A percentile compares a stretch with the other conserved stretches of the same genome.
Evolutionary conservation across 2,329 filamentous ascomycete genomes (phyloP).

Genomic region (Pseudohalonectria lignicola): DNA sequence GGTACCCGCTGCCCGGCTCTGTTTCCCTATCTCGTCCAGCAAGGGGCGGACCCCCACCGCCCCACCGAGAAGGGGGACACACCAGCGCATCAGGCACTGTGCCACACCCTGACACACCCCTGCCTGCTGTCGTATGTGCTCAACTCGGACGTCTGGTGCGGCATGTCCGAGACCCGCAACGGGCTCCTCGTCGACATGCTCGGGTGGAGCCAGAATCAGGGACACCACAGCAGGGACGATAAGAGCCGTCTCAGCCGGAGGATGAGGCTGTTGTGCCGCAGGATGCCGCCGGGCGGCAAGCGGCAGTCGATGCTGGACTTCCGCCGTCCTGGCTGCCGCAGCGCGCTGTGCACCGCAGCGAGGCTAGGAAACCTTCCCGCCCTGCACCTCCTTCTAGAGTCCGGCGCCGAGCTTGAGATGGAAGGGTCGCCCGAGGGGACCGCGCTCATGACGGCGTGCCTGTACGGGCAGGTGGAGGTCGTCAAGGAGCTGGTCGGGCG

Average conservation of each 20-base stretch:
- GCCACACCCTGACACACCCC: background rate
- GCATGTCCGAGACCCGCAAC: background rate
- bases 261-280: background rate
- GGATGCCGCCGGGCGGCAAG: background rate
- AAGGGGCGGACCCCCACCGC: constrained; percentile 5
- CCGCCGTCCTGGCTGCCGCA: background rate
- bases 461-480: background rate
- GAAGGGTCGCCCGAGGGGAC: constrained; percentile 6
- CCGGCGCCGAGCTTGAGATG: constrained; percentile 4
- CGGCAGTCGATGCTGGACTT: constrained; percentile 1
- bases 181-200: constrained; percentile 2
- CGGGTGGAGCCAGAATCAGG: background rate
- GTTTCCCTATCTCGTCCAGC: constrained; percentile 5
- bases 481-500: constrained; percentile 3
- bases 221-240: too few species aligned
- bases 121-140: background rate
- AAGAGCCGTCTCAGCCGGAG: background rate
- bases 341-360: constrained; percentile 5
- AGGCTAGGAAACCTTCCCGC: background rate
- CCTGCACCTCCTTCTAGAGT: constrained; percentile 3
- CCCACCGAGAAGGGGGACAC: constrained; percentile 3
- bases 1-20: too few species aligned
- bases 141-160: constrained; percentile 3
- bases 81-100: constrained; percentile 2
- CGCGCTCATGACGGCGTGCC: constrained; percentile 9